Base-by-base conservation (phyloP, 106 monocot species). In the Dendrobium officinale region DNA sequence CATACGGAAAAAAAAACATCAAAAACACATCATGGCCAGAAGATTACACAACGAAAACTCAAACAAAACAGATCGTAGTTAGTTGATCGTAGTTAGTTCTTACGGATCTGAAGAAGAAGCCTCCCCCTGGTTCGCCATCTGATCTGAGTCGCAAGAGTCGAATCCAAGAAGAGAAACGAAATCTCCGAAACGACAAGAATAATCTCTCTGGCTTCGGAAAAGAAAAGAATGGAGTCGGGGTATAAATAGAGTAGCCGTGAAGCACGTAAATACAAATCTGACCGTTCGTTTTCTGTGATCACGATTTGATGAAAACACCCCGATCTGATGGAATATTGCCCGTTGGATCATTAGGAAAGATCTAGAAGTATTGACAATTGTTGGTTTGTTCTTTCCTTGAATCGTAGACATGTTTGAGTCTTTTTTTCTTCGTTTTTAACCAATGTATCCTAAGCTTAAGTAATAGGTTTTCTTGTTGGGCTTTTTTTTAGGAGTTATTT, bases 21-120 rank as follows among this genome's bases (percentile, higher is more conserved):
- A 42, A 11, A 78, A 26, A 44, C 10, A n/a, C 18, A 40, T 24
- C 51, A 5, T 18, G 8, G 18, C 27, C 10, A 47, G 9, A 5
- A 76, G 26, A 76, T 76, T 16, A 44, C 76, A 47, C 9, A 13
- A 75, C 19, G 6, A 42, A 87, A 45, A 75, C 70, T 48, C 26
- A 18, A 31, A 81, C 37, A 31, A 59, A 72, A 11, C 40, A 76
- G 81, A 48, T 58, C 72, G 37, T 15, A 66, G 19, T 3, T 9
- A 56, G 56, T 49, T 19, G 81, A 48, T 58, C 72, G 37, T 15
- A 66, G 19, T 3, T 9, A 56, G 56, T 49, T 19, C 83, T 83
- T 85, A 91, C 91, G 91, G 87, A 91, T 91, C 91, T 24, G 89
- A 86, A 10, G 91, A 88, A 17, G 91, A 84, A 0, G 82, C 42